Evolutionary conservation across 2,329 filamentous ascomycete species (phyloP).

Genomic region (Alternaria triticina): DNA sequence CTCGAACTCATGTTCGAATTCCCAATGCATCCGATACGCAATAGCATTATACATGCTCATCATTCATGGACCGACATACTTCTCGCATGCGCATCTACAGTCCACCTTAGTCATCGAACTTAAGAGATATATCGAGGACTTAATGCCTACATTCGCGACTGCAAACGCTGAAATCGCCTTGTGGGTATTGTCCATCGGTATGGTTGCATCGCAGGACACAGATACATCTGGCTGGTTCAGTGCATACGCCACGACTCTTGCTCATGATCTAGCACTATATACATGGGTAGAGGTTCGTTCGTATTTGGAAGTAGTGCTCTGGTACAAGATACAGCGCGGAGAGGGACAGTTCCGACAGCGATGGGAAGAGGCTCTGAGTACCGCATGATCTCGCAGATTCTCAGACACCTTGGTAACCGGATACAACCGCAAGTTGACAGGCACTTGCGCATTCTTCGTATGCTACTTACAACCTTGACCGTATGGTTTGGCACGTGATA

Average conservation of each 20-base stretch:
- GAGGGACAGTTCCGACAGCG: background rate
- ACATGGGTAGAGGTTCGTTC: background rate
- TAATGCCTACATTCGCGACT: background rate
- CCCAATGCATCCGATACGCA: slow-evolving; percentile 52
- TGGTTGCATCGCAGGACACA: slow-evolving; percentile 1
- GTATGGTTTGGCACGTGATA: background rate
- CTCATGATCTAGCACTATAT: background rate
- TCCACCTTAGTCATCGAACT: slow-evolving; percentile 18
- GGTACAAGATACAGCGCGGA: background rate
- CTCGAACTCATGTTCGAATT: slow-evolving; percentile 17
- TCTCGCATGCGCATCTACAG: slow-evolving; percentile 53
- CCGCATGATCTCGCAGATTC: background rate
- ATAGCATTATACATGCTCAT: slow-evolving; percentile 61
- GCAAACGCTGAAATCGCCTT: background rate
- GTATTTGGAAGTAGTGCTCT: background rate
- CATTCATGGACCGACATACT: slow-evolving; percentile 63
- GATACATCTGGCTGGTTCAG: background rate
- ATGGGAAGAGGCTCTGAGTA: background rate
- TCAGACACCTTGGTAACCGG: background rate
- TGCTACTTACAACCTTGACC: background rate
- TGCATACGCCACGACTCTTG: background rate
- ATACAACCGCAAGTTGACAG: background rate
- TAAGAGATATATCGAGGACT: slow-evolving; percentile 11
- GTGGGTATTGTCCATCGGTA: slow-evolving; percentile 1
- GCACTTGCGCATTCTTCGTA: background rate